Evolutionary conservation across 1,139 yeast species (phyloP), one percentile per base, ranked within the genome.

Genomic region (Suhomyces kunorum): DNA sequence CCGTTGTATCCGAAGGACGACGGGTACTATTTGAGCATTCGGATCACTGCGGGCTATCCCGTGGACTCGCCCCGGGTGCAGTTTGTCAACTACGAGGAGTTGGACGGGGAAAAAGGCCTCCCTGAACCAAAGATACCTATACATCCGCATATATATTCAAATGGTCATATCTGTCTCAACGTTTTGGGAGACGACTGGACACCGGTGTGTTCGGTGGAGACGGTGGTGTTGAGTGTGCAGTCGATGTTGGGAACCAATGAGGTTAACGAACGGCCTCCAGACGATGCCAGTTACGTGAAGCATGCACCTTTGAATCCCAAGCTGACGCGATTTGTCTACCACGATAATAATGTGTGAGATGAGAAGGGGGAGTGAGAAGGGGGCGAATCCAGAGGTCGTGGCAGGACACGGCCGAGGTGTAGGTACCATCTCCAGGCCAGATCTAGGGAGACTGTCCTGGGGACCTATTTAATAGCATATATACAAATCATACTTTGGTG

Each of bases 121-220:
- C 35, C 28, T 2, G 41, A 20, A 11, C 32, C 29, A n/a, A 32
- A 27, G 25, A 69, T 82, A 6, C 90, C 90, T 0, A 48, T 80
- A 2, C 89, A 84, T 53, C 90, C 90, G 0, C 90, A 84, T 53
- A 69, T 84, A 2, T 84, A 84, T 54, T 73, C 83, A 28, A 83
- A 83, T 51, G 92, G 90, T 1, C 89, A 83, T 53, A 83, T 83
- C 12, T 84, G 92, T 55, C 64, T 81, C 19, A 78, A 80, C 54
- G 56, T 79, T 6, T 60, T 84, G 20, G 88, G 86, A 1, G 74
- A 76, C 6, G 86, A 77, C 33, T 84, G 92, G 92, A 73, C 87
- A 0, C 90, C 90, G 0, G 82, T 83, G 0, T 83, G 83, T 45
- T 71, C 80, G 1, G 66, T 83, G 3, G 71, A 71, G 34, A 66